These are phyloP conservation scores for Candida golubevii DNA, from an alignment of 805 yeast species.

Conservation along the genomic window DNA sequence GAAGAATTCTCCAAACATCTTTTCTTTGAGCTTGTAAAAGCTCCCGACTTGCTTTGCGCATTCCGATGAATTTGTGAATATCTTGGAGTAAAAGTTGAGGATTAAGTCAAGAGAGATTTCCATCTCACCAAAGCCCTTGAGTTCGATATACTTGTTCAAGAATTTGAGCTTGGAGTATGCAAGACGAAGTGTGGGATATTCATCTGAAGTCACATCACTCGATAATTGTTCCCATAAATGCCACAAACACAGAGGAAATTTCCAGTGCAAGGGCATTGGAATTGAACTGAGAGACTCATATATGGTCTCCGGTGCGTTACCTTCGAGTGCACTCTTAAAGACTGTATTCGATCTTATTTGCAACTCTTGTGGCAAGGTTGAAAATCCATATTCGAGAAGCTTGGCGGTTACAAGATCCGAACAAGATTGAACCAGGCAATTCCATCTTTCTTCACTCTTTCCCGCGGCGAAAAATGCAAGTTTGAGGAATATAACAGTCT, in stretches of 20 bases:
- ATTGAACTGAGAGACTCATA: not conserved
- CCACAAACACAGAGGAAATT: not conserved
- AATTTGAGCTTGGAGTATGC: conserved; percentile 23
- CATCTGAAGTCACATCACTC: conserved; percentile 18
- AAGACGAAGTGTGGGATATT: conserved; percentile 17
- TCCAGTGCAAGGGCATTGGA: not conserved
- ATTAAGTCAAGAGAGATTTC: conserved; percentile 15
- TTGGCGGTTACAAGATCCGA: conserved; percentile 13
- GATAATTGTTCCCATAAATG: conserved; percentile 5
- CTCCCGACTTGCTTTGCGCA: conserved; percentile 22
- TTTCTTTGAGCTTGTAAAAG: conserved; percentile 44
- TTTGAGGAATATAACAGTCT: conserved; percentile 3
- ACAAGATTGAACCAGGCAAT: conserved; percentile 12
- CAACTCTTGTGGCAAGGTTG: not conserved
- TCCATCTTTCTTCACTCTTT: not conserved
- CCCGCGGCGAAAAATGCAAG: not conserved
- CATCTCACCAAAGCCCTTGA: conserved; percentile 1
- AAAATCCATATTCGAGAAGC: conserved; percentile 13
- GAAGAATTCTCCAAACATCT: conserved; percentile 30
- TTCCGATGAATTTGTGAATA: conserved; percentile 20
- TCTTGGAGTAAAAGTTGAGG: conserved; percentile 13
- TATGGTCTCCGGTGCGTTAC: not conserved
- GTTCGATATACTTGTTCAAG: conserved; percentile 22
- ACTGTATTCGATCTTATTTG: not conserved
- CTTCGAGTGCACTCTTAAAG: not conserved